A percentile compares a stretch with the other conserved stretches of the same genome.
phyloP scores from a whole-genome alignment of 139 green algal genomes.

The Limnomonas spitsbergensis region DNA sequence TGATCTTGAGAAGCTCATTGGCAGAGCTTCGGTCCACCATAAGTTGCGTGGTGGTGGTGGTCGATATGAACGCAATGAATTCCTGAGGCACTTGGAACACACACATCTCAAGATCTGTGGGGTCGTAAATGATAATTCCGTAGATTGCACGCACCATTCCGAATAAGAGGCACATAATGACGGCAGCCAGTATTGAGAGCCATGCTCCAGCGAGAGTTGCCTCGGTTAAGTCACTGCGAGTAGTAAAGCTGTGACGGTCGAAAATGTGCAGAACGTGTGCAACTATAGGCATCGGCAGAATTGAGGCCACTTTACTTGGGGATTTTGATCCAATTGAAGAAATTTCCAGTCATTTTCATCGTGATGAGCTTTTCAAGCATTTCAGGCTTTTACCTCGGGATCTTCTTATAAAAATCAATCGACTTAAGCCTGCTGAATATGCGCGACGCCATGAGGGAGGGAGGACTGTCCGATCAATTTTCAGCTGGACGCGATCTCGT shows the following conservation, averaged over 20 bases:
- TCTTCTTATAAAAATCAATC: constrained; percentile 71
- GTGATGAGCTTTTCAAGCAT: background rate
- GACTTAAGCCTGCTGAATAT: constrained; percentile 44
- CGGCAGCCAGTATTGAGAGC: constrained; percentile 80
- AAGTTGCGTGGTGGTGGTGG: constrained; percentile 66
- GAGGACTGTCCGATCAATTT: too few relatives aligned
- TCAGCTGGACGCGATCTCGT: too few relatives aligned
- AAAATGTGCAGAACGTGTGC: background rate
- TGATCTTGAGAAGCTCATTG: constrained; percentile 90
- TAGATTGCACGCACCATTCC: constrained; percentile 57
- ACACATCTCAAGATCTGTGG: background rate
- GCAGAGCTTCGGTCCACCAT: constrained; percentile 86
- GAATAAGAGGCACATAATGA: constrained; percentile 82
- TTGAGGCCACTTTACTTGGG: background rate
- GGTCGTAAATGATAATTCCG: background rate
- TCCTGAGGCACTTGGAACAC: constrained; percentile 64
- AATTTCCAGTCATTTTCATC: background rate
- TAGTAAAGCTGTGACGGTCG: background rate
- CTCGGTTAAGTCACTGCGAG: constrained; percentile 88
- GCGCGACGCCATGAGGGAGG: background rate
- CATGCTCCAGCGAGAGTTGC: constrained; percentile 83
- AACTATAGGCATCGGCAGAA: background rate
- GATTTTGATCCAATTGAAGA: background rate
- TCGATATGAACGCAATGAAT: constrained; percentile 68
- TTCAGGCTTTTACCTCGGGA: constrained; percentile 48